Conservation (phyloP, 176 grass and related monocot genomes). For the Carex parvula region DNA sequence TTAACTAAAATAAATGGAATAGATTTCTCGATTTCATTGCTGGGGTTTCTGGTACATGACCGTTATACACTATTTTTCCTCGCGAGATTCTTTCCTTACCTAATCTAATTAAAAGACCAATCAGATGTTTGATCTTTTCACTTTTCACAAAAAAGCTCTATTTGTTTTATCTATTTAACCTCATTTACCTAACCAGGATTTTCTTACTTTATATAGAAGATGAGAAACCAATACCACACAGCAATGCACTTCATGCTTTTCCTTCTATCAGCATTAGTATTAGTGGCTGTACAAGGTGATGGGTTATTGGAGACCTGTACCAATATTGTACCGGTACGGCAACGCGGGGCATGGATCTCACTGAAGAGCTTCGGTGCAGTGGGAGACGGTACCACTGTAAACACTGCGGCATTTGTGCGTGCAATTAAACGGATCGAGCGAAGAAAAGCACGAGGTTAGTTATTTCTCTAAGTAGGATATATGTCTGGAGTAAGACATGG, state of each 20-base stretch:
- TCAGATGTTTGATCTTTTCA: background rate
- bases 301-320: slow-evolving; percentile 50
- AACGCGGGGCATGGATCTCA: slow-evolving; percentile 54
- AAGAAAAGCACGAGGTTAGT: slow-evolving; percentile 26
- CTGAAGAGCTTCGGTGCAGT: slow-evolving; percentile 62
- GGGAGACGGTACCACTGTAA: slow-evolving; percentile 52
- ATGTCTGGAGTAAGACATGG: background rate
- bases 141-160: slow-evolving; percentile 6
- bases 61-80: slow-evolving; percentile 13
- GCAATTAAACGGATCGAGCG: slow-evolving; percentile 42
- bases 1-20: slow-evolving; percentile 15
- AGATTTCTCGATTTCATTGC: slow-evolving; percentile 8
- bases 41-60: background rate
- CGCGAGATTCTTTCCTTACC: slow-evolving; percentile 11
- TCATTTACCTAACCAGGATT: slow-evolving; percentile 18
- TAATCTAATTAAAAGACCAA: slow-evolving; percentile 18
- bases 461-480: background rate
- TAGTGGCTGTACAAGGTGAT: background rate
- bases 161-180: slow-evolving; percentile 29
- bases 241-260: slow-evolving; percentile 18
- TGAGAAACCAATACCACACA: slow-evolving; percentile 11
- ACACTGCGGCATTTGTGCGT: slow-evolving; percentile 50
- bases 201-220: slow-evolving; percentile 20
- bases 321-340: slow-evolving; percentile 33
- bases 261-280: background rate